Base-by-base conservation (phyloP, 768 basidiomycete genomes). In the Auriscalpium microsporum region DNA sequence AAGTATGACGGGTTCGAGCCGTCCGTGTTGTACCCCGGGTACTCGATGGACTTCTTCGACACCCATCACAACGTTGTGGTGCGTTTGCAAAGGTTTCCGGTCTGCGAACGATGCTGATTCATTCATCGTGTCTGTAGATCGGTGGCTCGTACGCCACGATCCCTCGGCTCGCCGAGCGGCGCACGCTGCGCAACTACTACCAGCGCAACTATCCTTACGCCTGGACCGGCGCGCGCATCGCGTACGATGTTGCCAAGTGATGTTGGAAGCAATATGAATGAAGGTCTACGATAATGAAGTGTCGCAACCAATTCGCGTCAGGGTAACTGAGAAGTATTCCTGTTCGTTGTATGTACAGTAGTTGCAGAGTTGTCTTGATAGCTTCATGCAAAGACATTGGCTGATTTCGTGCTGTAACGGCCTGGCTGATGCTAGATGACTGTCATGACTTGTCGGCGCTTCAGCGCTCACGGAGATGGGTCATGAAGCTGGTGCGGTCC, bases 11-110 rank as follows among this genome's bases (percentile, higher is more conserved):
- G 91, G 0, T 99, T 86, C 66, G 75, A 75, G 46, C 75, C 83
- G 9, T 93, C 90, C 1, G 69, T 69, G 37, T 65, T 95, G 49
- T 99, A 98, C 68, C 96, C 96, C 23, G 96, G 92, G 17, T 89
- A 86, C 63, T 90, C 90, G 16, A 75, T 75, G 58, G 95, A 98
- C 72, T 98, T 98, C 73, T 93, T 92, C 67, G 96, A 98, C 68
- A 80, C 74, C 6, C 78, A 81, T 62, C 91, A 99, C 68, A 82
- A 83, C 51, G 83, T 94, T 28, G 91, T 96, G 68, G 89, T 94
- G 74, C 61, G 91, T 83, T 14, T 7, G 52, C 19, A 48, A 0
- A 16, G 46, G 37, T 6, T 14, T 11, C 48, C 36, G 45, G 17
- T 14, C 2, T 56, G 9, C 36, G 42, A 23, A 17, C 10, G 50